Conservation (phyloP, 2,329 filamentous ascomycete genomes). For the Trichoderma simmonsii region DNA sequence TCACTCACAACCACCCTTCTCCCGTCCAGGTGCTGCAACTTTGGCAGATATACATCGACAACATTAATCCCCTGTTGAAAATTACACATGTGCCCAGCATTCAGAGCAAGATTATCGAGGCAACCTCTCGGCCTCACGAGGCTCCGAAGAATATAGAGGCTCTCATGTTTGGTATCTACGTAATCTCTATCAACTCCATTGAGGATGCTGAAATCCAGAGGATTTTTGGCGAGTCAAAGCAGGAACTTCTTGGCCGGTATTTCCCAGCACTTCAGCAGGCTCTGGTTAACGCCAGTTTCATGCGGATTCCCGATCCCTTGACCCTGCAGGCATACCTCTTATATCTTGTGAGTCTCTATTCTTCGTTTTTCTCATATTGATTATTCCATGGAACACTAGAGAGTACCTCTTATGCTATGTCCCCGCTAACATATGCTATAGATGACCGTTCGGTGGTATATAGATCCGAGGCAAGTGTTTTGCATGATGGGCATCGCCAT, state of each 20-base stretch:
- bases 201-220: constrained; percentile 53
- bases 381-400: not conserved
- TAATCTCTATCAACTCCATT: constrained; percentile 57
- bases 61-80: constrained; percentile 67
- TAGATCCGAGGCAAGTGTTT: constrained; percentile 52
- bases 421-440: constrained; percentile 18
- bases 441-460: constrained; percentile 51
- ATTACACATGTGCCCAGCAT: constrained; percentile 65
- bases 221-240: constrained; percentile 53
- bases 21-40: constrained; percentile 60
- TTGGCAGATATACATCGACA: constrained; percentile 68
- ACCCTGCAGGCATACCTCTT: constrained; percentile 66
- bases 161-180: constrained; percentile 65
- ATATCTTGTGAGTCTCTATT: constrained; percentile 53
- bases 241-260: constrained; percentile 50
- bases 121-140: constrained; percentile 52
- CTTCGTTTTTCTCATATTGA: not conserved
- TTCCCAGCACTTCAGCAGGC: constrained; percentile 61
- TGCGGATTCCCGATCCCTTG: constrained; percentile 62
- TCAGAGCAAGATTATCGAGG: constrained; percentile 62
- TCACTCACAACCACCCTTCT: constrained; percentile 50
- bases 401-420: no score
- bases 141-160: constrained; percentile 59
- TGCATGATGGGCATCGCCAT: constrained; percentile 61
- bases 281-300: constrained; percentile 63